Evolutionary conservation across 305 asterid species (phyloP).

Genomic region (Fraxinus sp.): DNA sequence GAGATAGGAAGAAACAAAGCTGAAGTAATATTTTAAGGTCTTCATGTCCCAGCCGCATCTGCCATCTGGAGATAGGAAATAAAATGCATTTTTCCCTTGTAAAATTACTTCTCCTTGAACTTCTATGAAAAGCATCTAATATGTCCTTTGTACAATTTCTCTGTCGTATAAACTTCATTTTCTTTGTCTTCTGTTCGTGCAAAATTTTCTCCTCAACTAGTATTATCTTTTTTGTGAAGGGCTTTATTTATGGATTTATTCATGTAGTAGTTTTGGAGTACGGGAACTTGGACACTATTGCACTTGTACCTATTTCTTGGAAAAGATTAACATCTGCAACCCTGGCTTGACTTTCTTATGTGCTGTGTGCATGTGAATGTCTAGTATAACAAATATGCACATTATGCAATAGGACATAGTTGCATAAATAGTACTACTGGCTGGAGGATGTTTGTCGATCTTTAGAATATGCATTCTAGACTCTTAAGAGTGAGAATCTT

Average conservation of each 20-base stretch:
- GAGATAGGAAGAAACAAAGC: neutral
- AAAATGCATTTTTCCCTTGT: neutral
- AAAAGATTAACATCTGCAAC: neutral
- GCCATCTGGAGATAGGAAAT: neutral
- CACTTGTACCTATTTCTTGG: neutral
- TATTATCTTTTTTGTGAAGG: neutral
- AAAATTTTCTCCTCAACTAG: neutral
- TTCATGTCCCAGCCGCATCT: neutral
- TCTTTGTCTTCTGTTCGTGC: neutral
- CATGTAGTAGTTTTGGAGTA: neutral
- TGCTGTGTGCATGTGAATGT: neutral
- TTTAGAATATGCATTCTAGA: neutral
- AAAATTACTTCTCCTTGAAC: neutral
- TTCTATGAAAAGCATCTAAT: neutral
- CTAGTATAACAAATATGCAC: neutral
- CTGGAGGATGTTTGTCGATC: neutral
- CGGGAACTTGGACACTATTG: neutral
- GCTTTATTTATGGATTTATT: neutral
- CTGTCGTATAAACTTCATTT: neutral
- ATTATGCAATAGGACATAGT: neutral
- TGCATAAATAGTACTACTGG: neutral
- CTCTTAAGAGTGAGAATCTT: neutral
- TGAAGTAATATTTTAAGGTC: constrained; percentile 4
- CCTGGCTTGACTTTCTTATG: neutral
- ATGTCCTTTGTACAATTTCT: neutral